Evolutionary conservation across 805 yeast species (phyloP), one percentile per base, ranked within the genome.

Genomic region (Lachancea lanzarotensis): DNA sequence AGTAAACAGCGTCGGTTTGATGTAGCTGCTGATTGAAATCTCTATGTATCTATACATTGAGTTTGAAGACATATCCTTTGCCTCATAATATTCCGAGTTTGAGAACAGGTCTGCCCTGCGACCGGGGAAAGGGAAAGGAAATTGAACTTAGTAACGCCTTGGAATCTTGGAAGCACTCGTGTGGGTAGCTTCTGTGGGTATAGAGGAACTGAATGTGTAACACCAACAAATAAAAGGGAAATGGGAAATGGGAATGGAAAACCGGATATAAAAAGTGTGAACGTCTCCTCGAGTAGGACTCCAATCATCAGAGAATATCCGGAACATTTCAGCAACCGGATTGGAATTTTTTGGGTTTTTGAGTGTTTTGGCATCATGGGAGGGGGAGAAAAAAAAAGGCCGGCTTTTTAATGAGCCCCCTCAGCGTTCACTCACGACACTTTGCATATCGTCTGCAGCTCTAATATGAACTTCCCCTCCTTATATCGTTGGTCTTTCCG

Each of bases 391-490:
- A n/a, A n/a, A n/a, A n/a, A n/a, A n/a, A n/a, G n/a, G n/a, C n/a
- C n/a, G n/a, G n/a, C n/a, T n/a, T n/a, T n/a, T n/a, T n/a, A n/a
- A n/a, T n/a, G n/a, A n/a, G n/a, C n/a, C n/a, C n/a, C n/a, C n/a
- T n/a, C n/a, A n/a, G n/a, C n/a, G 19, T 25, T 18, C 19, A 12
- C 42, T 26, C 43, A 36, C 29, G 46, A 40, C 25, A 60, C 56
- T 39, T 54, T 54, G 48, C 62, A 56, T 16, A 62, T 51, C 10
- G 57, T 58, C 35, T 56, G 50, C 22, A 60, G 46, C 41, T 79
- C 84, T 48, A 81, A 66, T 32, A 81, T 78, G 52, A 65, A 81
- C 51, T 73, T 71, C 8, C 83, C 82, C 53, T 78, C 84, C 57
- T 82, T 82, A 57, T 76, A 79, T 47, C 69, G 65, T 62, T 79